Percentiles rank a stretch among this genome's conserved stretches.
Conservation (phyloP, 2,329 filamentous ascomycete species). For the Aspergillus brasiliensis region DNA sequence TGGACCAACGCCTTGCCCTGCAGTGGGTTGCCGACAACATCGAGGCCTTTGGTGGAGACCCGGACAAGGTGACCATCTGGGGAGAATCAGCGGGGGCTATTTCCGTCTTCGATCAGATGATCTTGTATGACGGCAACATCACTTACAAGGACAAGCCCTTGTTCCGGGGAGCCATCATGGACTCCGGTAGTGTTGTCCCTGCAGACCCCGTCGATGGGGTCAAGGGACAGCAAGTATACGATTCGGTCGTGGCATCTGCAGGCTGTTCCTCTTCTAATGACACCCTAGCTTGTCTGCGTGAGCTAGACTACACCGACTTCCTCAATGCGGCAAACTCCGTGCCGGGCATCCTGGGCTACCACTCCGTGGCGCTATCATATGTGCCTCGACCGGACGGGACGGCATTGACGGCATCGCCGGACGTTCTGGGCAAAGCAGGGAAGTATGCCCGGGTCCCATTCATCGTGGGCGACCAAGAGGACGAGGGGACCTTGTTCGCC, state of each 20-base stretch:
- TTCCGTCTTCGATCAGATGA: constrained; percentile 75
- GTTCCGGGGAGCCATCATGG: constrained; percentile 78
- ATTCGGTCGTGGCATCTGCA: constrained; percentile 49
- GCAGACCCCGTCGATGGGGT: constrained; percentile 64
- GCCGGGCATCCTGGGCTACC: constrained; percentile 68
- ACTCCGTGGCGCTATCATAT: constrained; percentile 70
- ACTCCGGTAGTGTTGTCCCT: constrained; percentile 66
- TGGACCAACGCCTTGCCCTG: constrained; percentile 72
- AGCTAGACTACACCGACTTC: constrained; percentile 48
- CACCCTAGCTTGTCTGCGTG: constrained; percentile 53
- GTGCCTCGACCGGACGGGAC: constrained; percentile 72
- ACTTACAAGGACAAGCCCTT: constrained; percentile 73
- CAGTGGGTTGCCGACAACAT: constrained; percentile 81
- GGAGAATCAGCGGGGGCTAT: constrained; percentile 73
- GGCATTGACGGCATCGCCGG: constrained; percentile 64
- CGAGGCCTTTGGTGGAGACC: constrained; percentile 74
- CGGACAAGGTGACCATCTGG: constrained; percentile 77
- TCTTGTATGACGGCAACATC: constrained; percentile 70
- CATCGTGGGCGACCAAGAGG: constrained; percentile 75
- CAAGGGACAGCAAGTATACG: constrained; percentile 63
- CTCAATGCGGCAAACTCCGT: constrained; percentile 70
- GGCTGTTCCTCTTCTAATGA: constrained; percentile 48
- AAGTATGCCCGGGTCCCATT: constrained; percentile 63
- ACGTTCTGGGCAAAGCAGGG: constrained; percentile 56
- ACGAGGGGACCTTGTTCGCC: constrained; percentile 75